Percentiles rank a stretch among this genome's conserved stretches.
phyloP scores from a whole-genome alignment of 257 asterid genomes.

The Lithospermum erythrorhizon region DNA sequence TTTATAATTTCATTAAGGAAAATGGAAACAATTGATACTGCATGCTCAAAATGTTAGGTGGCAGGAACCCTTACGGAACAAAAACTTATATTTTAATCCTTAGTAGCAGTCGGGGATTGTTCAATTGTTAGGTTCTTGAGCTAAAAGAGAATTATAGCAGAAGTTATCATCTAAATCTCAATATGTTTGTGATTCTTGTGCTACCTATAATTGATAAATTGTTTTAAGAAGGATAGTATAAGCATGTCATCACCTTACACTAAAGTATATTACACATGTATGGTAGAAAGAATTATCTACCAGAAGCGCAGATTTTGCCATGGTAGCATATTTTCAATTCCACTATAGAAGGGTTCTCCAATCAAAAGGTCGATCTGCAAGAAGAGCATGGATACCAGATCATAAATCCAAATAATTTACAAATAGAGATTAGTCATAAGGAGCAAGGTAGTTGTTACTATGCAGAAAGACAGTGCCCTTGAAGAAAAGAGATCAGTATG shows the following conservation, averaged over 20 bases:
- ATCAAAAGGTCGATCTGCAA: slow-evolving; percentile 65
- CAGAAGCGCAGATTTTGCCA: slow-evolving; percentile 92
- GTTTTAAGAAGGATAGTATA: too few species aligned
- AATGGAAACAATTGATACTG: too few species aligned
- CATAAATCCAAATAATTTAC: not conserved
- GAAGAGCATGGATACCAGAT: slow-evolving; percentile 2
- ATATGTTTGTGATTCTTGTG: not conserved
- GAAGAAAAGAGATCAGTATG: slow-evolving; percentile 1
- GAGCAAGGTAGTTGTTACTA: too few species aligned
- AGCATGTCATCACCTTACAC: not conserved
- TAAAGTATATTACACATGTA: slow-evolving; percentile 1
- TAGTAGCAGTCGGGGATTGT: too few species aligned
- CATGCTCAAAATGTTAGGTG: too few species aligned
- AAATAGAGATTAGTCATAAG: not conserved
- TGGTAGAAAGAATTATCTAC: slow-evolving; percentile 26
- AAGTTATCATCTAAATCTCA: not conserved
- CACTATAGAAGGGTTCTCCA: slow-evolving; percentile 92
- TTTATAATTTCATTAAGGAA: too few species aligned
- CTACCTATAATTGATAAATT: too few species aligned
- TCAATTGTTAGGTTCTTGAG: too few species aligned
- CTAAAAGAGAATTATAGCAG: too few species aligned
- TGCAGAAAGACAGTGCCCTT: not conserved
- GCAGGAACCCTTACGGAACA: too few species aligned
- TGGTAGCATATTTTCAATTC: slow-evolving; percentile 62
- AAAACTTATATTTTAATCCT: too few species aligned